Percentiles rank a stretch among this genome's conserved stretches.
These are phyloP conservation scores for Mycena galericulata DNA, from an alignment of 768 basidiomycete species.

Conservation along the genomic window DNA sequence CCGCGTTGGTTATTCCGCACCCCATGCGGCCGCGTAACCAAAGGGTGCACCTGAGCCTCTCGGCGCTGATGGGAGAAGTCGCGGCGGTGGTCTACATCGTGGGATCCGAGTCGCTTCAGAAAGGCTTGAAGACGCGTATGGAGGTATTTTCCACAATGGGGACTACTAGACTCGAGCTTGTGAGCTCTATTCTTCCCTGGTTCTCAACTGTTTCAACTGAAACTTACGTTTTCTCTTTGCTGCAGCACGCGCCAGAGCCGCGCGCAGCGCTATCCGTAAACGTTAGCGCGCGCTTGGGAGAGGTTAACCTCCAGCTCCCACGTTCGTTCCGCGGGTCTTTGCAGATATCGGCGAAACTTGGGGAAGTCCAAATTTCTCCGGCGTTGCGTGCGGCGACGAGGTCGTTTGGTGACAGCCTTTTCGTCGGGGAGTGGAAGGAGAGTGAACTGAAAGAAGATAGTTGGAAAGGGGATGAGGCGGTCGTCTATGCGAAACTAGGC, in stretches of 20 bases:
- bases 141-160: conserved; percentile 21
- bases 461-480: conserved; percentile 26
- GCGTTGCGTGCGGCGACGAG: conserved; percentile 13
- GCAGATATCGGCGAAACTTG: conserved; percentile 10
- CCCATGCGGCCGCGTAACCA: background rate
- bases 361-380: conserved; percentile 21
- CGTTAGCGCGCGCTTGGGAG: conserved; percentile 21
- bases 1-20: conserved; percentile 20
- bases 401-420: conserved; percentile 14
- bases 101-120: background rate
- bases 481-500: conserved; percentile 8
- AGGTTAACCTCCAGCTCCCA: conserved; percentile 20
- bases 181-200: background rate
- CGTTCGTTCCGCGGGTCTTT: conserved; percentile 34
- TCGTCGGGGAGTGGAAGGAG: conserved; percentile 27
- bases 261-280: conserved; percentile 23
- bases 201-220: background rate
- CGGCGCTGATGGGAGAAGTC: conserved; percentile 24
- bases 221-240: too few relatives aligned
- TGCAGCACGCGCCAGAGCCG: conserved; percentile 24
- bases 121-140: conserved; percentile 25
- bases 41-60: conserved; percentile 23
- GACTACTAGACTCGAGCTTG: conserved; percentile 1
- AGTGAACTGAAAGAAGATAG: background rate
- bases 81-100: conserved; percentile 17